Percentiles rank a stretch among this genome's conserved stretches.
Evolutionary conservation across 1,284 basidiomycete species (phyloP).

Genomic region (Tetrapyrgos nigripes): DNA sequence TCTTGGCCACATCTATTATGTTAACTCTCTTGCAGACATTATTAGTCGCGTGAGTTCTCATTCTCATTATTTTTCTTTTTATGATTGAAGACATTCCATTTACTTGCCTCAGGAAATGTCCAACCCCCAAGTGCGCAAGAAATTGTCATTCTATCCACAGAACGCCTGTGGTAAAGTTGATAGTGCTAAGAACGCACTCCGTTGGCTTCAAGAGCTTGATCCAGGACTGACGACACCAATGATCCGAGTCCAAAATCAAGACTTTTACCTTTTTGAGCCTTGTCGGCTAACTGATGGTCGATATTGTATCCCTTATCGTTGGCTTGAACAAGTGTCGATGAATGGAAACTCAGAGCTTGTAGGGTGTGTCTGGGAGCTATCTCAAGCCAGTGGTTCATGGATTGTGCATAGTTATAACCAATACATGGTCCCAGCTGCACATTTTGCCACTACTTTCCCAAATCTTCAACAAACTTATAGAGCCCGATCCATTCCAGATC

Average conservation of each 20-base stretch:
- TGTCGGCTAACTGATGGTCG: too few relatives aligned
- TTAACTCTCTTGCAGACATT: background rate
- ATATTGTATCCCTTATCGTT: too few relatives aligned
- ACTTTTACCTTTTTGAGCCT: too few relatives aligned
- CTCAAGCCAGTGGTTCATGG: too few relatives aligned
- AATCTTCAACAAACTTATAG: background rate
- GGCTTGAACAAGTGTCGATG: conserved; percentile 30
- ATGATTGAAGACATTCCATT: background rate
- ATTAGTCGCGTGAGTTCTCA: too few relatives aligned
- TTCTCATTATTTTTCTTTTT: background rate
- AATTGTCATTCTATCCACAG: too few relatives aligned
- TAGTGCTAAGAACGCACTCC: conserved; percentile 30
- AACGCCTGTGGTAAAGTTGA: too few relatives aligned
- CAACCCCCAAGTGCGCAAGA: too few relatives aligned
- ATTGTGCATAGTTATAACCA: too few relatives aligned
- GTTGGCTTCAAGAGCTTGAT: conserved; percentile 26
- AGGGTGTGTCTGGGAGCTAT: background rate
- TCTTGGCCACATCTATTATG: too few relatives aligned
- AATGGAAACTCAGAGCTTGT: background rate
- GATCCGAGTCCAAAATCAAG: conserved; percentile 27
- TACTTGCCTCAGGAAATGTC: background rate
- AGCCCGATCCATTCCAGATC: background rate
- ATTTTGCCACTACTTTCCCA: too few relatives aligned
- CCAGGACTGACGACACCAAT: conserved; percentile 33
- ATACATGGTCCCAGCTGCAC: too few relatives aligned